Conservation (phyloP, 495 filamentous ascomycete genomes). For the Beverwykella pulmonaria region DNA sequence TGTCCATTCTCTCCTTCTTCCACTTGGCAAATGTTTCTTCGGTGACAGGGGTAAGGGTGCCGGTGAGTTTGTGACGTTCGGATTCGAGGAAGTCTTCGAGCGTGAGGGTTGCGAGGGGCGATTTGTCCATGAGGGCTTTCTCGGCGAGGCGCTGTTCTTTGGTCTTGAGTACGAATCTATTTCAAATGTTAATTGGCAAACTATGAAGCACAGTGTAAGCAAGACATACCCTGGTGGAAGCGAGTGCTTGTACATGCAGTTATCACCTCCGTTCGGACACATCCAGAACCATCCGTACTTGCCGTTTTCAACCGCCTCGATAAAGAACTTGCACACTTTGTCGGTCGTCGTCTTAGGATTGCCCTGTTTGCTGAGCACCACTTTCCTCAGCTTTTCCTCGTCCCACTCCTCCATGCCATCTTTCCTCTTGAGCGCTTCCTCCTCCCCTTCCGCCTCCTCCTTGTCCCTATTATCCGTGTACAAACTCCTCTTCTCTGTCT, state of each 20-base stretch:
- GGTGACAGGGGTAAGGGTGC: slow-evolving; percentile 88
- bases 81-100: slow-evolving; percentile 97
- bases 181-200: background rate
- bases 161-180: slow-evolving; percentile 92
- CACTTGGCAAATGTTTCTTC: slow-evolving; percentile 89
- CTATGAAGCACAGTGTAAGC: background rate
- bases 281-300: slow-evolving; percentile 99
- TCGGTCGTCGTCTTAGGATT: slow-evolving; percentile 96
- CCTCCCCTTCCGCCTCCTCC: slow-evolving; percentile 64
- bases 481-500: slow-evolving; percentile 85
- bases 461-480: slow-evolving; percentile 83
- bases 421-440: slow-evolving; percentile 66
- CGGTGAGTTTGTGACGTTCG: slow-evolving; percentile 89
- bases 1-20: slow-evolving; percentile 91
- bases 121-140: slow-evolving; percentile 97
- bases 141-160: slow-evolving; percentile 95
- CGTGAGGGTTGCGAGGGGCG: slow-evolving; percentile 88
- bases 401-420: slow-evolving; percentile 97
- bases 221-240: slow-evolving; percentile 78
- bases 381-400: slow-evolving; percentile 88
- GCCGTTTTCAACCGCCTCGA: slow-evolving; percentile 94
- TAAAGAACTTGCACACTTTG: slow-evolving; percentile 99
- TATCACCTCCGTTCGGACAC: slow-evolving; percentile 94
- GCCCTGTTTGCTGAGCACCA: slow-evolving; percentile 92
- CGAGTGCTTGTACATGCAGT: slow-evolving; percentile 98